Base-by-base conservation (phyloP, 352 stramenopile genomes). In the Phytophthora hibernalis region DNA sequence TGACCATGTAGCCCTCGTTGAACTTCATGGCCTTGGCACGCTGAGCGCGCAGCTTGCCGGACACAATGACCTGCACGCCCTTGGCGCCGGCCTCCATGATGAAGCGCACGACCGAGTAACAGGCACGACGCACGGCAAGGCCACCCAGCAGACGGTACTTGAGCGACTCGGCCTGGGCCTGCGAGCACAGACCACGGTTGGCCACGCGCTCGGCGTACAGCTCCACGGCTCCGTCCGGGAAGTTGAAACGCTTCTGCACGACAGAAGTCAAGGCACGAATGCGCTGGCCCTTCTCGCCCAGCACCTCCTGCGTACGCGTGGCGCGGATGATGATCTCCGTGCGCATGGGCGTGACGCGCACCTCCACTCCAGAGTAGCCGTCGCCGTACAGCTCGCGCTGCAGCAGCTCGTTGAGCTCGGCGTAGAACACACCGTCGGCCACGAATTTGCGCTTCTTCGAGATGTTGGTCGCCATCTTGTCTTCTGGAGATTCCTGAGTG, bases 21-120 rank as follows among this genome's bases (percentile, higher is more conserved):
- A 99, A 99, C 88, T 99, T 99, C 98, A 99, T 99, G 50, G 93
- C 92, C 93, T 99, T 99, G 75, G 98, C 98, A 98, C 98, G 96
- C 85, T 99, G 97, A 58, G 96, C 97, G 68, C 98, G 96, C 57
- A 99, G 91, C 91, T 99, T 99, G 74, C 98, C 98, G 61, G 97
- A 98, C 42, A 99, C 98, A 70, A 99, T 98, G 53, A 99, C 97
- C 82, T 99, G 98, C 65, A 96, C 97, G 52, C 98, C 98, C 94
- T 99, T 99, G 72, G 98, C 98, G 49, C 95, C 97, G 21, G 97
- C 96, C 83, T 99, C 98, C 97, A 99, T 99, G 65, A 99, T 94
- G 87, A 99, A 99, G 74, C 97, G 97, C 33, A 99, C 91, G 26
- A 99, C 97, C 82, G 97, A 98, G 87, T 99, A 99, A 74, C 97